A percentile compares a stretch with the other conserved stretches of the same genome.
Evolutionary conservation across 2,329 filamentous ascomycete genomes (phyloP).

Genomic region (Amylocarpus encephaloides): DNA sequence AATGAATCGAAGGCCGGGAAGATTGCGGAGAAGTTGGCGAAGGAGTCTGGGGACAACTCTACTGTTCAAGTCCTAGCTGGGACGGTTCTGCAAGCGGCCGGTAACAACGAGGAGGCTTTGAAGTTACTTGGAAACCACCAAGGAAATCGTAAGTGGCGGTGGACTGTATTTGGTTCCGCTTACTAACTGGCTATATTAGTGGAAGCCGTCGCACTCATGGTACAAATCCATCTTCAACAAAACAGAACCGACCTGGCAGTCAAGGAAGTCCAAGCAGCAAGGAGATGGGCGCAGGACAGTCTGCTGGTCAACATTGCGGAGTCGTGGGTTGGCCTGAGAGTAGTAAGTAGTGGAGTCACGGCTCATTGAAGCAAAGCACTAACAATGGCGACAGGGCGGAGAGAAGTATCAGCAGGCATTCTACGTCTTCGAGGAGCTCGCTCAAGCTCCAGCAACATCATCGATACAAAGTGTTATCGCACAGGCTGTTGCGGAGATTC

Average conservation of each 20-base stretch:
- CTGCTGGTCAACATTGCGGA: constrained; percentile 90
- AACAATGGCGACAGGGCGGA: constrained; percentile 56
- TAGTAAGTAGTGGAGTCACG: constrained; percentile 48
- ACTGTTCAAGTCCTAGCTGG: constrained; percentile 76
- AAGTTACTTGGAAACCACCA: constrained; percentile 75
- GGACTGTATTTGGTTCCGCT: background rate
- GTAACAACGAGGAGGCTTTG: constrained; percentile 79
- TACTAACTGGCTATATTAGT: constrained; percentile 37
- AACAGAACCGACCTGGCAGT: constrained; percentile 86
- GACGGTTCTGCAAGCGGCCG: constrained; percentile 74
- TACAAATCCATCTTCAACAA: constrained; percentile 87
- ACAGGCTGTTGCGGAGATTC: constrained; percentile 86
- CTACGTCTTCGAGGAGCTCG: constrained; percentile 96
- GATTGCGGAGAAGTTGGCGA: constrained; percentile 60
- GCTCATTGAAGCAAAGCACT: background rate
- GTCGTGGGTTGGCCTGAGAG: constrained; percentile 84
- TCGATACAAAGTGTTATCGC: constrained; percentile 71
- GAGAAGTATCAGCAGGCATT: constrained; percentile 95
- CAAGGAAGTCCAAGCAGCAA: constrained; percentile 80
- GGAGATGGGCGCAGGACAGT: constrained; percentile 93
- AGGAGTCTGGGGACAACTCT: constrained; percentile 62
- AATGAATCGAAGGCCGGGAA: constrained; percentile 56
- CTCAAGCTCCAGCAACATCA: constrained; percentile 75
- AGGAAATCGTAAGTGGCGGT: constrained; percentile 61
- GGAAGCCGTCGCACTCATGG: constrained; percentile 75